Conservation (phyloP, 108 stramenopile genomes). For the Aurantiochytrium sp. region DNA sequence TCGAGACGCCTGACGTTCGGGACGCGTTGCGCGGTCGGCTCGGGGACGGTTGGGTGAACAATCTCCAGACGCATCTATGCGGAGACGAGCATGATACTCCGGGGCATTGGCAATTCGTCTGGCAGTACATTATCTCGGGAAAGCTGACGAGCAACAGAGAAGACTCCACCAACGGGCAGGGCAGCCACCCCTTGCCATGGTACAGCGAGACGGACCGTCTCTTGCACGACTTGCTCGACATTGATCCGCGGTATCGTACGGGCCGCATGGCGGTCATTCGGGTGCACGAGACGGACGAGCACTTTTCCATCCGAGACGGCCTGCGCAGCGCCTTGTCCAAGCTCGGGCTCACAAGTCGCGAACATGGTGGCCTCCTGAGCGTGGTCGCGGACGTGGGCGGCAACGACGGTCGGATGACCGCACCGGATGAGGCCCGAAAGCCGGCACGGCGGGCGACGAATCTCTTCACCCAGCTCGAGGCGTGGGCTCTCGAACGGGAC, state of each 20-base stretch:
- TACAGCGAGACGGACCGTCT: background rate
- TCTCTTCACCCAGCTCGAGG: background rate
- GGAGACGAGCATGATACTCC: background rate
- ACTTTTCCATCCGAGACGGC: background rate
- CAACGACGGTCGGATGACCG: background rate
- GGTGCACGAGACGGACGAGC: background rate
- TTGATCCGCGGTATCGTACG: background rate
- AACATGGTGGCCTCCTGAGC: background rate
- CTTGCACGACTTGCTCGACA: background rate
- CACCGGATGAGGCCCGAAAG: too few relatives aligned
- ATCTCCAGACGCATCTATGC: background rate
- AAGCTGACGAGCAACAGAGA: background rate
- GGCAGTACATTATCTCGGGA: background rate
- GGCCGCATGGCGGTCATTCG: background rate
- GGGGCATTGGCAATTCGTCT: background rate
- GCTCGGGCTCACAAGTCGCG: background rate
- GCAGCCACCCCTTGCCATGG: background rate
- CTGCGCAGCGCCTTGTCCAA: background rate
- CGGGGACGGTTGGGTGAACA: background rate
- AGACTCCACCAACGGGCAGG: background rate
- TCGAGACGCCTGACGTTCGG: background rate
- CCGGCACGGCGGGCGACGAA: background rate
- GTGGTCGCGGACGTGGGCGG: background rate
- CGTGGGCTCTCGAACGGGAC: background rate
- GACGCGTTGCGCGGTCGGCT: background rate